Evolutionary conservation across 495 filamentous ascomycete genomes (phyloP).

Genomic region (Hamigera avellanea): DNA sequence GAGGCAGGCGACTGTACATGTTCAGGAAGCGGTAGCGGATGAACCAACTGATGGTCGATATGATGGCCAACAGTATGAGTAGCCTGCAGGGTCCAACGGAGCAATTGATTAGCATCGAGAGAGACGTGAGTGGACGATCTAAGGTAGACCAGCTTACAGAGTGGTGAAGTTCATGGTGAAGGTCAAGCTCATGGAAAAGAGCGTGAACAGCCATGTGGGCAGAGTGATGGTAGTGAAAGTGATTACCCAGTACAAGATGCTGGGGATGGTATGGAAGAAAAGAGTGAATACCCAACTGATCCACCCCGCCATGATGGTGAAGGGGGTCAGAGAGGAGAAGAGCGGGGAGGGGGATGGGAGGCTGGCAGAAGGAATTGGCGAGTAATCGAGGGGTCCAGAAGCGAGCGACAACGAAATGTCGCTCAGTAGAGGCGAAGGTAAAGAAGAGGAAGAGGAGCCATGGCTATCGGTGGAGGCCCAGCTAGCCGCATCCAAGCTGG

Average conservation of each 20-base stretch:
- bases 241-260: constrained; percentile 68
- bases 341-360: constrained; percentile 15
- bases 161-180: constrained; percentile 98
- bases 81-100: constrained; percentile 37
- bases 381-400: no score
- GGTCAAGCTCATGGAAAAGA: constrained; percentile 91
- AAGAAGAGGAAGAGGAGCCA: no score
- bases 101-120: constrained; percentile 1
- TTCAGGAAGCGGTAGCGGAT: constrained; percentile 89
- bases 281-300: constrained; percentile 31
- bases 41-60: constrained; percentile 80
- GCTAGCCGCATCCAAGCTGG: no score
- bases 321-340: constrained; percentile 17
- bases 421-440: no score
- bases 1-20: constrained; percentile 87
- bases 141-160: constrained; percentile 44
- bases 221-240: constrained; percentile 80
- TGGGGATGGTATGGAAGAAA: constrained; percentile 47
- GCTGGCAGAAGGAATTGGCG: constrained; percentile 6
- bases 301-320: constrained; percentile 28
- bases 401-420: no score
- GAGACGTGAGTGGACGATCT: not conserved
- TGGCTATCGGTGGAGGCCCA: no score
- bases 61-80: constrained; percentile 62
- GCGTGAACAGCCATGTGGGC: constrained; percentile 79